Evolutionary conservation across 257 asterid species (phyloP).

Genomic region (Mentha longifolia): DNA sequence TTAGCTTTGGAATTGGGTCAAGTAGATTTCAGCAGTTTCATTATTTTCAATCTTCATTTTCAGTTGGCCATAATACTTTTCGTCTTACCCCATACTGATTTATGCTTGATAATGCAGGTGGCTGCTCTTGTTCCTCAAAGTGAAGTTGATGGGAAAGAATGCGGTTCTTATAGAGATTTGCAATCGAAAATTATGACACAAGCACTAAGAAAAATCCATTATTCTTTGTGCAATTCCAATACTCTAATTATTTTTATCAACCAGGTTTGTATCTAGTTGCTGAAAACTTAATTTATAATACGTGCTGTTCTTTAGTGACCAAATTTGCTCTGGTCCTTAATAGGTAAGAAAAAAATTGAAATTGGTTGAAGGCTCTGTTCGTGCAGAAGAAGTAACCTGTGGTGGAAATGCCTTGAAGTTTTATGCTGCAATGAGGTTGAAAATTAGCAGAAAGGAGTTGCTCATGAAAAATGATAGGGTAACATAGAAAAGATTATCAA

Average conservation of each 20-base stretch:
- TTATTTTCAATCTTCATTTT: neutral
- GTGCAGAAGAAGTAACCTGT: slow-evolving; percentile 78
- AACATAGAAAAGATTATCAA: neutral
- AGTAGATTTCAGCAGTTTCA: neutral
- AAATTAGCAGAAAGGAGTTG: slow-evolving; percentile 74
- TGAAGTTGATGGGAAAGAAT: slow-evolving; percentile 60
- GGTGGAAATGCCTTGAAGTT: slow-evolving; percentile 97
- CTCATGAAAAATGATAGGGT: slow-evolving; percentile 71
- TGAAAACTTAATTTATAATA: slow-evolving; percentile 23
- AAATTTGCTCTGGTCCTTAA: slow-evolving; percentile 26
- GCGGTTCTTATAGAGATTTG: slow-evolving; percentile 54
- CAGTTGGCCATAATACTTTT: slow-evolving; percentile 16
- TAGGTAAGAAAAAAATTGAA: slow-evolving; percentile 68
- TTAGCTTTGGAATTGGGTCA: neutral
- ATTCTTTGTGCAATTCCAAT: slow-evolving; percentile 76
- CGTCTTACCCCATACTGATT: neutral
- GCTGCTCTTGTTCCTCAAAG: slow-evolving; percentile 93
- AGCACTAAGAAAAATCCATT: slow-evolving; percentile 86
- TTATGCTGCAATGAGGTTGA: slow-evolving; percentile 90
- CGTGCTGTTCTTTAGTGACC: slow-evolving; percentile 9
- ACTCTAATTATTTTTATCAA: slow-evolving; percentile 87
- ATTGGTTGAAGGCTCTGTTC: slow-evolving; percentile 54
- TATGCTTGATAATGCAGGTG: slow-evolving; percentile 59
- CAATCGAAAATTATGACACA: slow-evolving; percentile 81
- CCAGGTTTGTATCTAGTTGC: slow-evolving; percentile 62